Evolutionary conservation across 306 rosid genomes (phyloP).

Genomic region (Vicia villosa): DNA sequence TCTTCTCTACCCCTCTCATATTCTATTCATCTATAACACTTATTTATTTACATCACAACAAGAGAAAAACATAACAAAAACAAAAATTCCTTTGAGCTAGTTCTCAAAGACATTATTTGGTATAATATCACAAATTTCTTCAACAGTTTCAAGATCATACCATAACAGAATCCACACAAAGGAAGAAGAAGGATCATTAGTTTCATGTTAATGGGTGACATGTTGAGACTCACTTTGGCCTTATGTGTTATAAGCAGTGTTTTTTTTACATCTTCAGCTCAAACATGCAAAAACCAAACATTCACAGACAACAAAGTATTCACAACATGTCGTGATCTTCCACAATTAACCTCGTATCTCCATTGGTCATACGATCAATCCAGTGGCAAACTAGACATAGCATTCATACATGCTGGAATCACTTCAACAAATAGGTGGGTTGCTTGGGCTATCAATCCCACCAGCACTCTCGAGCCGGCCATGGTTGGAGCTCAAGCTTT

Average conservation of each 20-base stretch:
- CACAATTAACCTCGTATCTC: conserved; percentile 57
- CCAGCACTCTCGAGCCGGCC: not conserved
- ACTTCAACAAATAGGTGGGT: conserved; percentile 54
- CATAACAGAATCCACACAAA: not conserved
- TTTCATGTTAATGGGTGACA: conserved; percentile 17
- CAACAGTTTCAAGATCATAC: conserved; percentile 15
- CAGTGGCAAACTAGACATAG: conserved; percentile 53
- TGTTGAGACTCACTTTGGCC: conserved; percentile 36
- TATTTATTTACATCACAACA: conserved; percentile 28
- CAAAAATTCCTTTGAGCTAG: conserved; percentile 4
- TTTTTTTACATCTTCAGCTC: conserved; percentile 48
- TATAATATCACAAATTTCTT: not conserved
- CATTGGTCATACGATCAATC: conserved; percentile 56
- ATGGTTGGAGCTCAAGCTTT: conserved; percentile 71
- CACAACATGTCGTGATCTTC: conserved; percentile 50
- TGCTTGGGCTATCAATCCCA: conserved; percentile 76
- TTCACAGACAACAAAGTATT: conserved; percentile 48
- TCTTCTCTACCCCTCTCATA: conserved; percentile 15
- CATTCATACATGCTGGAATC: conserved; percentile 50
- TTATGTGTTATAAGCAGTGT: conserved; percentile 40
- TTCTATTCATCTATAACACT: not conserved
- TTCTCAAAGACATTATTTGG: conserved; percentile 21
- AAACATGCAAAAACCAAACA: conserved; percentile 50
- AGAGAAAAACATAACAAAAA: not conserved
- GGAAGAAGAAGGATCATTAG: not conserved